phyloP scores from a whole-genome alignment of 305 asterid genomes.

The Nicotiana rustica region DNA sequence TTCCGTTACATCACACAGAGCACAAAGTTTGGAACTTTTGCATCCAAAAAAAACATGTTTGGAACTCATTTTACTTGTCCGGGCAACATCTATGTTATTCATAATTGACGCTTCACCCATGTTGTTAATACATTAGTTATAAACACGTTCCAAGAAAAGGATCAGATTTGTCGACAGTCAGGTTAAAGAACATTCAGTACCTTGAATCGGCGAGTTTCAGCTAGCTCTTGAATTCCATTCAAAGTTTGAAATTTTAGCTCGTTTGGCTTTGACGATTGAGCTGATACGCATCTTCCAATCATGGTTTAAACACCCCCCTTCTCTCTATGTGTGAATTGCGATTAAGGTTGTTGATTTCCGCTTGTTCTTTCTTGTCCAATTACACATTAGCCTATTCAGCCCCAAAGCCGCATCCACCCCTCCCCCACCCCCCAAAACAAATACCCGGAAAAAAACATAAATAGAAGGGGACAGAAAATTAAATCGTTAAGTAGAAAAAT shows the following conservation, averaged over 20 bases:
- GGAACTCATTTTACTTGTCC: background rate
- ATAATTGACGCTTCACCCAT: background rate
- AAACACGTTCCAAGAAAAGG: no score
- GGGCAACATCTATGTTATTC: background rate
- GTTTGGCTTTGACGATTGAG: constrained; percentile 44
- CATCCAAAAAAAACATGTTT: no score
- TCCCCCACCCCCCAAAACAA: no score
- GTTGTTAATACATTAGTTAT: no score
- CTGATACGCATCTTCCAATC: constrained; percentile 58
- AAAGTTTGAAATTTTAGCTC: constrained; percentile 51
- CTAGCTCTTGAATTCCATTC: constrained; percentile 59
- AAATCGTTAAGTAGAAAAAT: no score
- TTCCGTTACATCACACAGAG: background rate
- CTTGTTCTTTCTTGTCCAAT: background rate
- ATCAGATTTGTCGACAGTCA: no score
- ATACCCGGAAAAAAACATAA: no score
- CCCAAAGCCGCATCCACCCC: no score
- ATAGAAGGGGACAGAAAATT: no score
- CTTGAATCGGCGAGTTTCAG: constrained; percentile 66
- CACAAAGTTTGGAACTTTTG: background rate
- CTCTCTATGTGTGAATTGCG: background rate
- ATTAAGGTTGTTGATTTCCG: background rate
- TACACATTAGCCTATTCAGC: no score
- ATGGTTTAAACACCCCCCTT: constrained; percentile 32
- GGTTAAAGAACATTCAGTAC: constrained; percentile 35